Evolutionary conservation across 2,329 filamentous ascomycete species (phyloP).

Genomic region (Sporothrix phasma): DNA sequence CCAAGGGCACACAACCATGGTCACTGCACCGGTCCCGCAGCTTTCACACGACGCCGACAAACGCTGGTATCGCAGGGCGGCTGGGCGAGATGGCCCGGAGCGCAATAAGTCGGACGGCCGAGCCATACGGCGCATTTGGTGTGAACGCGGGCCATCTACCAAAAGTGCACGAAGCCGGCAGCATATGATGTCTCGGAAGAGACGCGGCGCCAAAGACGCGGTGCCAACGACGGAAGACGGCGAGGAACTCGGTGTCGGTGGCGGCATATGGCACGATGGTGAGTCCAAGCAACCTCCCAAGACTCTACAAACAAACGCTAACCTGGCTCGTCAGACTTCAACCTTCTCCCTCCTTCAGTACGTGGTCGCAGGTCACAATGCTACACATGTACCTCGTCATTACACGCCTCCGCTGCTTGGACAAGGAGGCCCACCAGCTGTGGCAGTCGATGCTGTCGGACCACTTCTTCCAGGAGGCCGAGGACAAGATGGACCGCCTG

Average conservation of each 20-base stretch:
- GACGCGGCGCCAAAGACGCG: slow-evolving; percentile 52
- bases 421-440: slow-evolving; percentile 54
- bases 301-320: not conserved
- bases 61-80: slow-evolving; percentile 12
- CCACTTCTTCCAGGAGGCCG: slow-evolving; percentile 87
- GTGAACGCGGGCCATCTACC: slow-evolving; percentile 70
- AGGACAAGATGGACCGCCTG: slow-evolving; percentile 70
- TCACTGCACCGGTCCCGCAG: not conserved
- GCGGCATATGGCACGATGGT: slow-evolving; percentile 78
- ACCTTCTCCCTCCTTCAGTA: slow-evolving; percentile 77
- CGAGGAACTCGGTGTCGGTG: slow-evolving; percentile 68
- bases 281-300: slow-evolving; percentile 23
- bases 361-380: slow-evolving; percentile 93
- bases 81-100: slow-evolving; percentile 18
- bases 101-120: slow-evolving; percentile 18
- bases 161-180: slow-evolving; percentile 61
- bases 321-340: slow-evolving; percentile 50
- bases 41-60: slow-evolving; percentile 12
- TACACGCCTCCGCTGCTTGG: slow-evolving; percentile 71
- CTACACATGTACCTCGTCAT: slow-evolving; percentile 91
- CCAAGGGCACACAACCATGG: not conserved
- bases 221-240: slow-evolving; percentile 65
- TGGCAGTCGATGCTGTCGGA: slow-evolving; percentile 90
- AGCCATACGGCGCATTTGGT: slow-evolving; percentile 63
- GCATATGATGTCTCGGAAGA: slow-evolving; percentile 66